Evolutionary conservation across 768 basidiomycete species (phyloP), one percentile per base, ranked within the genome.

Genomic region (Solioccasus polychromus): DNA sequence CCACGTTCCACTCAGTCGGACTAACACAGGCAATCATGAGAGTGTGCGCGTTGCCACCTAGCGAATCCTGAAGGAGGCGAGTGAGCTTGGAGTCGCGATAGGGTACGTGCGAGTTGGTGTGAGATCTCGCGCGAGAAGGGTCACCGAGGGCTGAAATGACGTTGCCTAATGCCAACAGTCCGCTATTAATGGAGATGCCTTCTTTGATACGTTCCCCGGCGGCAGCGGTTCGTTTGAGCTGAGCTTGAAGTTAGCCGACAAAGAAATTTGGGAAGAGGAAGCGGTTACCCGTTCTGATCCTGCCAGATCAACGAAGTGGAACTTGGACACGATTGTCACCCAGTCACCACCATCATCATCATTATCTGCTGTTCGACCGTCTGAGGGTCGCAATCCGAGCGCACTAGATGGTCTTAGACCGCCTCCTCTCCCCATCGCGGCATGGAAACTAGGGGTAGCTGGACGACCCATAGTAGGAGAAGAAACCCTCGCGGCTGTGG

Each of bases 11-110:
- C 68, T 99, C 96, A 1, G 92, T 90, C 12, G 92, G 88, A 57
- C 92, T 94, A 50, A 96, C 90, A 64, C 95, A 99, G 15, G 96
- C 96, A 52, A 99, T 92, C 96, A 99, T 99, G 55, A 97, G 83
- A 10, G 96, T 98, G 58, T 95, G 89, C 1, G 95, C 87, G 68
- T 98, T 99, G 35, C 96, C 96, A 29, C 96, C 96, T 10, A 99
- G 79, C 9, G 92, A 95, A 65, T 97, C 94, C 83, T 65, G 64
- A 26, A 65, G 57, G 25, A 66, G 63, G 29, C 95, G 87, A 5
- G 95, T 98, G 57, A 98, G 86, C 67, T 98, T 99, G 11, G 94
- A 97, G 68, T 98, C 96, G 39, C 96, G 92, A 66, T 99, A 99
- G 10, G 96, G 96, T 47, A 99, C 77, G 68, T 99, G 92, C 15